phyloP scores from a whole-genome alignment of 1,284 basidiomycete genomes.

The Sporisorium exsertum region DNA sequence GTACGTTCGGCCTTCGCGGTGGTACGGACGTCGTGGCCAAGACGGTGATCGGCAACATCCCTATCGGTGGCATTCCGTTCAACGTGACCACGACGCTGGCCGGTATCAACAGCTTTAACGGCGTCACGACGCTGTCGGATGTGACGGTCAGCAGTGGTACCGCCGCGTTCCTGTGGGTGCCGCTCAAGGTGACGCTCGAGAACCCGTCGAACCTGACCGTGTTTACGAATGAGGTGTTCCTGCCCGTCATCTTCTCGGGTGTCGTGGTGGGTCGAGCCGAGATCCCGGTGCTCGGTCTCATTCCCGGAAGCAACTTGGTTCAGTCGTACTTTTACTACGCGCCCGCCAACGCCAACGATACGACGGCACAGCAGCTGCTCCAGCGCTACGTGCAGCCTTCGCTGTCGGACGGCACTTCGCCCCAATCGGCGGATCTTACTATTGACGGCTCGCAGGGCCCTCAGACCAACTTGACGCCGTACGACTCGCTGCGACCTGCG shows the following conservation, averaged over 20 bases:
- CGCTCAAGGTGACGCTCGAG: slow-evolving; percentile 45
- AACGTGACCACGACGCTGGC: slow-evolving; percentile 74
- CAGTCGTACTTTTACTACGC: slow-evolving; percentile 78
- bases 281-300: slow-evolving; percentile 72
- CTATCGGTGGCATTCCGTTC: slow-evolving; percentile 77
- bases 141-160: slow-evolving; percentile 58
- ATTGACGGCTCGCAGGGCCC: slow-evolving; percentile 43
- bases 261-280: slow-evolving; percentile 71
- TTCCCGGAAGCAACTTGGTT: slow-evolving; percentile 75
- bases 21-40: slow-evolving; percentile 76
- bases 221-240: slow-evolving; percentile 74
- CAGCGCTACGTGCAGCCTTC: slow-evolving; percentile 61
- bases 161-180: slow-evolving; percentile 38
- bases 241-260: slow-evolving; percentile 76
- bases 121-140: slow-evolving; percentile 71
- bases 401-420: slow-evolving; percentile 24
- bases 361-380: slow-evolving; percentile 73
- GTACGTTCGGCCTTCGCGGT: slow-evolving; percentile 75
- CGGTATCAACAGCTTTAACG: slow-evolving; percentile 70
- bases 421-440: slow-evolving; percentile 22
- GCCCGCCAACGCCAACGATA: slow-evolving; percentile 77
- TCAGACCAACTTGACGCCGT: slow-evolving; percentile 74
- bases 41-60: slow-evolving; percentile 78
- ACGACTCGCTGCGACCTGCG: slow-evolving; percentile 75
- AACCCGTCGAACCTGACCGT: slow-evolving; percentile 74